Evolutionary conservation across 345 rosid genomes (phyloP).

Genomic region (Linum tenue): DNA sequence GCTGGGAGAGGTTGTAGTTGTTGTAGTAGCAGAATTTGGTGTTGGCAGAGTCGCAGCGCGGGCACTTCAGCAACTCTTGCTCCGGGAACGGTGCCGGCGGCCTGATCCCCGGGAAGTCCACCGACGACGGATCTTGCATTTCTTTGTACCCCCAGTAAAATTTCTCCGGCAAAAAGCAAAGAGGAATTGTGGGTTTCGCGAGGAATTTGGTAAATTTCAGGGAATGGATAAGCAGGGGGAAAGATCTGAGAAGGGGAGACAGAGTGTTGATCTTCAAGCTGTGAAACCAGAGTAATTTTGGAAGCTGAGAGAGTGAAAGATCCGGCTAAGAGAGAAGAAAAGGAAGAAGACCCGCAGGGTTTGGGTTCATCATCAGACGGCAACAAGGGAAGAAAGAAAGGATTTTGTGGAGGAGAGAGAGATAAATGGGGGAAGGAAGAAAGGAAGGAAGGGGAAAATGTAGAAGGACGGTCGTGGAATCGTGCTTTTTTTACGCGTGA

Average conservation of each 20-base stretch:
- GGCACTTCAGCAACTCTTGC: constrained; percentile 68
- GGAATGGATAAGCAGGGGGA: background rate
- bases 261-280: background rate
- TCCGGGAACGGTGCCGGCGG: constrained; percentile 52
- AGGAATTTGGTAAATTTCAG: background rate
- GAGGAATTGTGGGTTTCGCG: background rate
- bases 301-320: background rate
- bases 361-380: background rate
- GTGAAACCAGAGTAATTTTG: too few relatives aligned
- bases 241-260: constrained; percentile 14
- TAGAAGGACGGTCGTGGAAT: constrained; percentile 4
- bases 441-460: background rate
- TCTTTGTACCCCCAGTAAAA: background rate
- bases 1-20: constrained; percentile 85
- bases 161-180: background rate
- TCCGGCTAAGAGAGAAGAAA: constrained; percentile 2
- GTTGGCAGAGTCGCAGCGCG: constrained; percentile 66
- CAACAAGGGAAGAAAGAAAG: background rate
- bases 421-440: background rate
- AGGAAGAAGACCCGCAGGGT: background rate
- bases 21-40: constrained; percentile 96
- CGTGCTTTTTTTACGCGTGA: constrained; percentile 26
- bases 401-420: background rate
- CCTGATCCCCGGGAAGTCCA: constrained; percentile 15
- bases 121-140: constrained; percentile 50